Conservation (phyloP, 257 asterid genomes). For the Catharanthus roseus region DNA sequence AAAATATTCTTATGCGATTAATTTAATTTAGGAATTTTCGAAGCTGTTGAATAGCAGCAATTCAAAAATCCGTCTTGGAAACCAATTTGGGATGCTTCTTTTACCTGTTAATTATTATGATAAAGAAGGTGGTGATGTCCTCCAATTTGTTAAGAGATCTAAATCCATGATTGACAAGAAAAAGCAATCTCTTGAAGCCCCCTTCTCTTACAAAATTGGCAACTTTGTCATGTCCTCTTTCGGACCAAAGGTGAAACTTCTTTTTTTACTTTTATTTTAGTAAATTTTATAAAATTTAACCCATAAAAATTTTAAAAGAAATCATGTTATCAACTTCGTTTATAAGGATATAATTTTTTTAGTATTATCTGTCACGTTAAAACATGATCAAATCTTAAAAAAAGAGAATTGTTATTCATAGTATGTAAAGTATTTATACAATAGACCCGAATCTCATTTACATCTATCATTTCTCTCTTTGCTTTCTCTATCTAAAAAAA, state of each 20-base stretch:
- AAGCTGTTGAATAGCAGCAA: constrained; percentile 33
- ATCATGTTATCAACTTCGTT: no score
- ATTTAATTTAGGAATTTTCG: constrained; percentile 40
- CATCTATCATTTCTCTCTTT: no score
- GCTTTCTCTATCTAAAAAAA: no score
- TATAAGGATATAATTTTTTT: no score
- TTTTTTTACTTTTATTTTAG: no score
- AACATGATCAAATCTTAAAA: no score
- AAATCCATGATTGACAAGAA: constrained; percentile 75
- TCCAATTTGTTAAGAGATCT: constrained; percentile 52
- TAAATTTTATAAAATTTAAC: no score
- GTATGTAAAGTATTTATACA: no score
- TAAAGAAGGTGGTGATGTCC: constrained; percentile 41
- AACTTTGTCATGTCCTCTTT: constrained; percentile 31
- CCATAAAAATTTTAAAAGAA: no score
- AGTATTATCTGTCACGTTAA: no score
- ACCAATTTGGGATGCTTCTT: constrained; percentile 66
- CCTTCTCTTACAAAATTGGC: constrained; percentile 50
- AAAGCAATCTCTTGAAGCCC: constrained; percentile 69
- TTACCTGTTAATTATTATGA: constrained; percentile 59
- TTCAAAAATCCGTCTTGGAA: constrained; percentile 43
- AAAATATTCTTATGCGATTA: background rate
- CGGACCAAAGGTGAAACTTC: constrained; percentile 52
- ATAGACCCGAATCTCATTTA: no score
- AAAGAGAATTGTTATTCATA: no score